Evolutionary conservation across 371 early-diverging fungal species (phyloP), one percentile per base, ranked within the genome.

Genomic region (Mortierella polycephala): DNA sequence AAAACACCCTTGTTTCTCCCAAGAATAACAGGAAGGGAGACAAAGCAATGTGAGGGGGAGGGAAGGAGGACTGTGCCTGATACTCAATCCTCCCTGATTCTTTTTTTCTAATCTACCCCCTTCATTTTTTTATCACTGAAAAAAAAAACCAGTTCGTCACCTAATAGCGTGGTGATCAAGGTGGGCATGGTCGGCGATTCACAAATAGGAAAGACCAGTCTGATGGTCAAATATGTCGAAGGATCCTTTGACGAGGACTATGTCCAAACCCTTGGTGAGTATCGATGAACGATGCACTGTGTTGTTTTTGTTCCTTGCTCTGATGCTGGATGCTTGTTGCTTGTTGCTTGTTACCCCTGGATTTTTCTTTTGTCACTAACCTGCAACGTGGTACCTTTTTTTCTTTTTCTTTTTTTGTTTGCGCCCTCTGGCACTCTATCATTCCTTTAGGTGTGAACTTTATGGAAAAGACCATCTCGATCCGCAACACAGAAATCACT

Each of bases 211-310:
- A 99, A 99, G 82, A 99, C 99, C 8, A 94, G 94, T 64, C 83
- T 99, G 68, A 97, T 99, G 97, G 96, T 96, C 58, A 97, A 98
- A 83, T 99, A 98, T 76, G 98, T 98, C 37, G 99, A 99, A 82
- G 96, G 97, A 1, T 93, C 93, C 37, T 99, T 95, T 80, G 96
- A 96, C 72, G 93, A 95, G 58, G 96, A 96, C 69, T 97, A 98
- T 77, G 95, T 95, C 52, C 98, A 98, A 79, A 99, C 99, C 23
- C 86, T 99, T 52, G 98, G 96, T 93, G 83, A 56, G 68, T 23
- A 56, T 6, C 5, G 0, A 37, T 3, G 12, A 21, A 23, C 21
- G 18, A 49, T 12, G 20, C 51, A 12, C 52, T 37, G 23, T 66
- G 20, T 45, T 44, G 7, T 58, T 57, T 47, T 49, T 52, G 30